Evolutionary conservation across 805 yeast species (phyloP).

Genomic region (Candida alai): DNA sequence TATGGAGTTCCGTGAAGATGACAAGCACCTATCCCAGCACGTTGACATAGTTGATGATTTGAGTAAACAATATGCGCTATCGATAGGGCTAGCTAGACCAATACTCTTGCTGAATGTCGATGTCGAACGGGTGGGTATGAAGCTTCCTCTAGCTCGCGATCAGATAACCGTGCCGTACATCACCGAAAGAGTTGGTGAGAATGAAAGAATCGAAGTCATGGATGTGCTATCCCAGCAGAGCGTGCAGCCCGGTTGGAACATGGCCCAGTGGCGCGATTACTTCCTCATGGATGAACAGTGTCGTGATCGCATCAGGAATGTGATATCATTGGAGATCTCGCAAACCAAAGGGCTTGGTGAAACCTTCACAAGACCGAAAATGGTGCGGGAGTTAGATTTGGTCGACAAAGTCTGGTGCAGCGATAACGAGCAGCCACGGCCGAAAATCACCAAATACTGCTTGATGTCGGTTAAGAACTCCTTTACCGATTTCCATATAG

Average conservation of each 20-base stretch:
- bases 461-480: conserved; percentile 80
- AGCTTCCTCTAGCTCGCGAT: conserved; percentile 42
- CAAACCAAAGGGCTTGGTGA: conserved; percentile 45
- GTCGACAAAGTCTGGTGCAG: conserved; percentile 63
- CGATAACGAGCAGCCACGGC: conserved; percentile 32
- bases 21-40: conserved; percentile 6
- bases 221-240: conserved; percentile 81
- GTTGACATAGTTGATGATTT: conserved; percentile 30
- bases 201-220: conserved; percentile 73
- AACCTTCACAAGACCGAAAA: conserved; percentile 55
- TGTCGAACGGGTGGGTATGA: conserved; percentile 39
- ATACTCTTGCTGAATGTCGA: conserved; percentile 36
- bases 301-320: conserved; percentile 71
- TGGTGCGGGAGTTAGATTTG: conserved; percentile 64
- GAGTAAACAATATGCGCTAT: conserved; percentile 31
- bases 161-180: conserved; percentile 53
- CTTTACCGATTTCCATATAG: conserved; percentile 87
- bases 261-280: conserved; percentile 73
- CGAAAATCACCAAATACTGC: conserved; percentile 72
- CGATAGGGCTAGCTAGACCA: conserved; percentile 39
- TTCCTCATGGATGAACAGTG: conserved; percentile 41
- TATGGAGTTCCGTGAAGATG: conserved; percentile 23
- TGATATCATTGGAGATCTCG: conserved; percentile 77
- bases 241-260: conserved; percentile 58
- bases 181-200: conserved; percentile 57